These are phyloP conservation scores for Colletotrichum neosansevieriae DNA, from an alignment of 2,329 filamentous ascomycete genomes.

Conservation along the genomic window DNA sequence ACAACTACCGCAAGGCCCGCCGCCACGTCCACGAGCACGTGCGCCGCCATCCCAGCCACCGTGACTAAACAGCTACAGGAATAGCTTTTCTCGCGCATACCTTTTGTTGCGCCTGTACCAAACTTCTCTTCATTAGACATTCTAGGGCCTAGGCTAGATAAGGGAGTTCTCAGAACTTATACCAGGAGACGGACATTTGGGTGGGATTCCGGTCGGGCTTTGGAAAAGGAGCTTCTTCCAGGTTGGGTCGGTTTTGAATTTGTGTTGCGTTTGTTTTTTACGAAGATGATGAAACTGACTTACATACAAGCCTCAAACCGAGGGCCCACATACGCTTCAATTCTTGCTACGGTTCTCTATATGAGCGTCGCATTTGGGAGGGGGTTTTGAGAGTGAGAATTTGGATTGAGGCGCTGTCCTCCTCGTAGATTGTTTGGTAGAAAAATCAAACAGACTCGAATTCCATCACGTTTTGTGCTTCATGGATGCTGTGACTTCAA, in stretches of 20 bases:
- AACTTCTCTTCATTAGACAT: slow-evolving; percentile 41
- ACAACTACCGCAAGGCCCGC: slow-evolving; percentile 46
- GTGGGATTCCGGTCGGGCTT: slow-evolving; percentile 18
- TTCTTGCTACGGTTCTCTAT: slow-evolving; percentile 11
- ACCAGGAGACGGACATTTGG: slow-evolving; percentile 18
- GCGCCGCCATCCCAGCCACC: slow-evolving; percentile 49
- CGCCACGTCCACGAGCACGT: slow-evolving; percentile 54
- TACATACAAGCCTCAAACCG: slow-evolving; percentile 26
- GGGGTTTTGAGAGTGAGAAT: slow-evolving; percentile 10
- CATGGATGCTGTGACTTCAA: no score
- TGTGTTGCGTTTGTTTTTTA: slow-evolving; percentile 20
- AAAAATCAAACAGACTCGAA: slow-evolving; percentile 21
- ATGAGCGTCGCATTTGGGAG: slow-evolving; percentile 31
- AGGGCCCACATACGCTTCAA: slow-evolving; percentile 28
- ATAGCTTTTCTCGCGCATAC: background rate
- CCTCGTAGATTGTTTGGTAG: background rate
- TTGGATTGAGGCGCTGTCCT: slow-evolving; percentile 1
- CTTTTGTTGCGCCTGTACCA: slow-evolving; percentile 19
- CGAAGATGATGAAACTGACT: slow-evolving; percentile 33
- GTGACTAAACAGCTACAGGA: slow-evolving; percentile 42
- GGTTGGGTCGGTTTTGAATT: background rate
- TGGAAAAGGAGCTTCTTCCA: slow-evolving; percentile 1
- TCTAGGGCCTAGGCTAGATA: slow-evolving; percentile 33
- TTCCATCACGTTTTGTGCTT: background rate
- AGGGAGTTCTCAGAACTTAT: slow-evolving; percentile 31